phyloP scores from a whole-genome alignment of 1,284 basidiomycete genomes.

The Apiotrichum gamsii region DNA sequence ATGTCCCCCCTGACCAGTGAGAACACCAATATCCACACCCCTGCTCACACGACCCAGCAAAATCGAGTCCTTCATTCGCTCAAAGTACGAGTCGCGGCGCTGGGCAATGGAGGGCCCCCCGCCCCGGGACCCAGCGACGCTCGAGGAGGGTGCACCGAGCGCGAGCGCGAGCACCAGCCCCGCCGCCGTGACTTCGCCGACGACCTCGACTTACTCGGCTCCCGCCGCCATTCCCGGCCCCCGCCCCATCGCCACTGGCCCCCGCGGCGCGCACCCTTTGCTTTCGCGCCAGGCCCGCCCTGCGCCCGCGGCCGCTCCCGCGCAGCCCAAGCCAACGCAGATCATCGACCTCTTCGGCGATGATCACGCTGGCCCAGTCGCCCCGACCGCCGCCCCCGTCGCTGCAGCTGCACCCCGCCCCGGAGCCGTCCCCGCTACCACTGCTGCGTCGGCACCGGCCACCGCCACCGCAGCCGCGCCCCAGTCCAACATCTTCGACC shows the following conservation, averaged over 20 bases:
- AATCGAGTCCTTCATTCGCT: slow-evolving; percentile 95
- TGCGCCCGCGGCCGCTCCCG: slow-evolving; percentile 11
- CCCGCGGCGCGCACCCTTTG: slow-evolving; percentile 32
- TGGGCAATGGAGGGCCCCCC: slow-evolving; percentile 88
- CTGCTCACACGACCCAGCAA: slow-evolving; percentile 56
- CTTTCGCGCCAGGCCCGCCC: slow-evolving; percentile 28
- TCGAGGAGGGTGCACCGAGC: slow-evolving; percentile 54
- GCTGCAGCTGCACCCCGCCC: slow-evolving; percentile 15
- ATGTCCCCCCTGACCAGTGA: slow-evolving; percentile 90
- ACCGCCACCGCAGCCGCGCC: slow-evolving; percentile 20
- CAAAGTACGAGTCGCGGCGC: slow-evolving; percentile 87
- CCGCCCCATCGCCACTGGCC: slow-evolving; percentile 21
- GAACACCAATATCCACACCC: slow-evolving; percentile 39
- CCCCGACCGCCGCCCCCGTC: slow-evolving; percentile 12
- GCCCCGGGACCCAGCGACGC: slow-evolving; percentile 71
- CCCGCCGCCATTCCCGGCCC: slow-evolving; percentile 19
- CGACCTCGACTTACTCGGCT: slow-evolving; percentile 23
- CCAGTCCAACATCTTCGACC: slow-evolving; percentile 43
- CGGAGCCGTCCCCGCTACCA: slow-evolving; percentile 3
- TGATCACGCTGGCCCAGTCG: too few species aligned
- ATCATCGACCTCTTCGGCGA: slow-evolving; percentile 38
- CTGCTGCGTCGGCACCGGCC: slow-evolving; percentile 17
- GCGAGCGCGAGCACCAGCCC: not conserved
- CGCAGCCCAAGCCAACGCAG: slow-evolving; percentile 17
- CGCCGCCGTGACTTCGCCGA: slow-evolving; percentile 3